Evolutionary conservation across 495 filamentous ascomycete genomes (phyloP).

Genomic region (Aspergillus carlsbadensis): DNA sequence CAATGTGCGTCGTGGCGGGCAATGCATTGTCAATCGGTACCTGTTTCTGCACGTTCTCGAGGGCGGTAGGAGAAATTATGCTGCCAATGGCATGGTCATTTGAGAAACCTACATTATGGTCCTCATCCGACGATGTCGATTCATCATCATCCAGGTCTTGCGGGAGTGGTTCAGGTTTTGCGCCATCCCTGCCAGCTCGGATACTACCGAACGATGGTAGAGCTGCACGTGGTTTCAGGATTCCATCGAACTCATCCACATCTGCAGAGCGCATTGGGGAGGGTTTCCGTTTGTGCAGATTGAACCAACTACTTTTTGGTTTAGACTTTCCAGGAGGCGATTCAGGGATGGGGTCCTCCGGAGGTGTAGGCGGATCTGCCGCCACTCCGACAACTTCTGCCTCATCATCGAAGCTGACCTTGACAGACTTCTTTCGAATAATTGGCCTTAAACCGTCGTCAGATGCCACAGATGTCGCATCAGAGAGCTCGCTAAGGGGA

Average conservation of each 20-base stretch:
- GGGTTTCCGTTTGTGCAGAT: slow-evolving; percentile 49
- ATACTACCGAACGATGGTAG: slow-evolving; percentile 86
- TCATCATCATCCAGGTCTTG: slow-evolving; percentile 30
- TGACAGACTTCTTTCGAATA: slow-evolving; percentile 63
- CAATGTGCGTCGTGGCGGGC: background rate
- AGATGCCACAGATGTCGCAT: slow-evolving; percentile 55
- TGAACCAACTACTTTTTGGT: slow-evolving; percentile 54
- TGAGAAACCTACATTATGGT: slow-evolving; percentile 34
- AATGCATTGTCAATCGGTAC: background rate
- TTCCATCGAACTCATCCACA: slow-evolving; percentile 59
- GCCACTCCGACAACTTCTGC: slow-evolving; percentile 61
- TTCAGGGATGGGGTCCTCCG: slow-evolving; percentile 45
- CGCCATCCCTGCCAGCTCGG: slow-evolving; percentile 44
- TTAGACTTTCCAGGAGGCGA: slow-evolving; percentile 49
- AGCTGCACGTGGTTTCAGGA: slow-evolving; percentile 71
- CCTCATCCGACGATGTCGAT: background rate
- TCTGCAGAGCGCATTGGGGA: slow-evolving; percentile 24
- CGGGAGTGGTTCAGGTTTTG: slow-evolving; percentile 24
- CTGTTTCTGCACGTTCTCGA: background rate
- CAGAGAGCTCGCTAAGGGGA: slow-evolving; percentile 58
- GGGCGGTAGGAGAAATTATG: slow-evolving; percentile 43
- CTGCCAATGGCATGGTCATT: slow-evolving; percentile 65
- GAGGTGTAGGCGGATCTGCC: slow-evolving; percentile 49
- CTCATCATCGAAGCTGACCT: slow-evolving; percentile 87
- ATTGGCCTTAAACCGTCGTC: slow-evolving; percentile 54